phyloP scores from a whole-genome alignment of 768 basidiomycete genomes.

The Chalciporus pseudorubinellus region DNA sequence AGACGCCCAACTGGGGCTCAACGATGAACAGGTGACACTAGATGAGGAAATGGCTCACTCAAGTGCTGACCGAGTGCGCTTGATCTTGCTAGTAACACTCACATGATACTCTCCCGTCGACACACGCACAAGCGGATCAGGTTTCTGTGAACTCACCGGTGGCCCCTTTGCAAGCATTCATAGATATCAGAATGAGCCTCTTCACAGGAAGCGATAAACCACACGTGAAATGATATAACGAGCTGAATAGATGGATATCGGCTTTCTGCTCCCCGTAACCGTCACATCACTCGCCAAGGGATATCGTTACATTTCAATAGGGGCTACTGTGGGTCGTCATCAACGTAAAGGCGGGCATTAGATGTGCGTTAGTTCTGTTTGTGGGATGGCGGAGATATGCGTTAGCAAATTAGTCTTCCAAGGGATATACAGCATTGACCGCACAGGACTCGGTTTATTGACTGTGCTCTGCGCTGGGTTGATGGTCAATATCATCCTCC shows the following conservation, averaged over 20 bases:
- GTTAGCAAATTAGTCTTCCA: background rate
- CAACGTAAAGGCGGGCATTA: background rate
- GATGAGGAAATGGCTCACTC: too few relatives aligned
- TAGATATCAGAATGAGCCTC: background rate
- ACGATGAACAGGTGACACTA: too few relatives aligned
- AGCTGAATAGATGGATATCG: background rate
- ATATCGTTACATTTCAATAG: background rate
- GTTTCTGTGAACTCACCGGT: too few relatives aligned
- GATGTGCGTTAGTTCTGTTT: background rate
- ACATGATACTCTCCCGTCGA: too few relatives aligned
- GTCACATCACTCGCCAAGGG: background rate
- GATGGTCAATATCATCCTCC: conserved; percentile 42
- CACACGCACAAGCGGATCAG: too few relatives aligned
- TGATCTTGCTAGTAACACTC: too few relatives aligned
- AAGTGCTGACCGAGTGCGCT: too few relatives aligned
- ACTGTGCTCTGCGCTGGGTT: conserved; percentile 7
- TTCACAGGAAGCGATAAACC: background rate
- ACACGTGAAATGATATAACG: background rate
- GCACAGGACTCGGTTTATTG: conserved; percentile 21
- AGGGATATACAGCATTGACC: background rate
- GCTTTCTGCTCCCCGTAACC: background rate
- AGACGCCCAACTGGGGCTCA: too few relatives aligned
- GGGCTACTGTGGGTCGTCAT: background rate
- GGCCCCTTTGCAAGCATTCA: too few relatives aligned
- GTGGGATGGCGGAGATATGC: background rate